Evolutionary conservation across 2,329 filamentous ascomycete genomes (phyloP).

Genomic region (Fusarium udum): DNA sequence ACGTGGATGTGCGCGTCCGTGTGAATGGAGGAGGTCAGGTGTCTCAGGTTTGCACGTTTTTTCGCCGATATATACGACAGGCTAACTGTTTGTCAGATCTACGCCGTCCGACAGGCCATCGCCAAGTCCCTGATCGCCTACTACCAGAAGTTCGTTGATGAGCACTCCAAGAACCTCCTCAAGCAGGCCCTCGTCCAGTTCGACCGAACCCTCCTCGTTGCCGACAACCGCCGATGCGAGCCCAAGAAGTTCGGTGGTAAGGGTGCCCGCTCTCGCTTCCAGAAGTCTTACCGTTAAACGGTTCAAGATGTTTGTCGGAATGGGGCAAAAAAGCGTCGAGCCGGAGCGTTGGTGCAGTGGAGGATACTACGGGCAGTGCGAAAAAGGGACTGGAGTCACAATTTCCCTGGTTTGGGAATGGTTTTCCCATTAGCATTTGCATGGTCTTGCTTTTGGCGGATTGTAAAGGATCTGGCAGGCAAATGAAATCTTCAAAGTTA

Average conservation of each 20-base stretch:
- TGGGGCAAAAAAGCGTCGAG: conserved; percentile 34
- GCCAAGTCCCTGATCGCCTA: conserved; percentile 82
- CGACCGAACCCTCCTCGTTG: conserved; percentile 96
- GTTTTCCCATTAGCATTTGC: conserved; percentile 60
- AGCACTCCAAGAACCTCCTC: conserved; percentile 99
- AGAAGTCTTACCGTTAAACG: conserved; percentile 98
- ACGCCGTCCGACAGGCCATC: conserved; percentile 98
- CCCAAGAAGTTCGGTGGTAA: conserved; percentile 98
- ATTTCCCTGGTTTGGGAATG: conserved; percentile 52
- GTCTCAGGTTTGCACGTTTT: too few species aligned
- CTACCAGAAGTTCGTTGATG: conserved; percentile 99
- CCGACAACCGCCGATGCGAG: conserved; percentile 98
- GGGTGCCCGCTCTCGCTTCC: conserved; percentile 95
- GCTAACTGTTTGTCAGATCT: conserved; percentile 80
- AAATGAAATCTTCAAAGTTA: conserved; percentile 61
- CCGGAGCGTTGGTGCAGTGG: conserved; percentile 36
- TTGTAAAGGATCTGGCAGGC: conserved; percentile 61
- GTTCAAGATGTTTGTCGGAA: conserved; percentile 20
- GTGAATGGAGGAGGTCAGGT: too few species aligned
- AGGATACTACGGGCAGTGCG: conserved; percentile 44
- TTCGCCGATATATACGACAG: background rate
- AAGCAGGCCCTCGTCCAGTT: conserved; percentile 97
- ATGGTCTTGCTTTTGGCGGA: conserved; percentile 61
- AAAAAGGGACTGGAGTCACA: conserved; percentile 51
- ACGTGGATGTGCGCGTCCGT: conserved; percentile 52